Percentiles rank a stretch among this genome's conserved stretches.
phyloP scores from a whole-genome alignment of 2,329 filamentous ascomycete genomes.

The Alternaria infectoria region DNA sequence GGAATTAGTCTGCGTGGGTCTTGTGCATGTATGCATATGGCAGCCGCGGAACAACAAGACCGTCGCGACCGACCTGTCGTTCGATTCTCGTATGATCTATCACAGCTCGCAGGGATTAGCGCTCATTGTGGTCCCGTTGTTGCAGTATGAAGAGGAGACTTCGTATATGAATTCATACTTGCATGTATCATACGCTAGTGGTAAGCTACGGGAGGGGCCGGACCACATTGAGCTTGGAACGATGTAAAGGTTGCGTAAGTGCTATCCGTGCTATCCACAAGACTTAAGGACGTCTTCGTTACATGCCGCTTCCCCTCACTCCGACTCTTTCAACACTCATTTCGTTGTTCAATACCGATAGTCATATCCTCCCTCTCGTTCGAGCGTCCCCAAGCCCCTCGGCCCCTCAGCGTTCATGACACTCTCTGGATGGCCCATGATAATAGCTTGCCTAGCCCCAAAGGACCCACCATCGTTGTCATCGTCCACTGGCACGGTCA shows the following conservation, averaged over 20 bases:
- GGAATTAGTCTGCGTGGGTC: background rate
- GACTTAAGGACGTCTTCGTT: background rate
- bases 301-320: background rate
- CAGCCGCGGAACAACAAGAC: background rate
- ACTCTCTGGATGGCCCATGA: constrained; percentile 28
- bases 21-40: background rate
- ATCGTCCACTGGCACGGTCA: constrained; percentile 29
- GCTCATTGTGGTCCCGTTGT: background rate
- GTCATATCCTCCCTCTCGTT: constrained; percentile 3
- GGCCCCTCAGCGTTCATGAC: constrained; percentile 19
- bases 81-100: background rate
- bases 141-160: background rate
- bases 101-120: background rate
- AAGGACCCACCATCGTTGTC: constrained; percentile 9
- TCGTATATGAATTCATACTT: background rate
- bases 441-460: constrained; percentile 33
- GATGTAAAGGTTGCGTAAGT: background rate
- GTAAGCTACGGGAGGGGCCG: background rate
- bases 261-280: background rate
- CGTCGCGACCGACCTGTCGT: background rate
- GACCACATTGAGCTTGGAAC: background rate
- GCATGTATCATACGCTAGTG: background rate
- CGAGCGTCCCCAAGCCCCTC: constrained; percentile 19
- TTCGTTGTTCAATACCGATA: constrained; percentile 3
- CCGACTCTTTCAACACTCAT: background rate